phyloP scores from a whole-genome alignment of 305 asterid genomes.

The Fraxinus albicans region DNA sequence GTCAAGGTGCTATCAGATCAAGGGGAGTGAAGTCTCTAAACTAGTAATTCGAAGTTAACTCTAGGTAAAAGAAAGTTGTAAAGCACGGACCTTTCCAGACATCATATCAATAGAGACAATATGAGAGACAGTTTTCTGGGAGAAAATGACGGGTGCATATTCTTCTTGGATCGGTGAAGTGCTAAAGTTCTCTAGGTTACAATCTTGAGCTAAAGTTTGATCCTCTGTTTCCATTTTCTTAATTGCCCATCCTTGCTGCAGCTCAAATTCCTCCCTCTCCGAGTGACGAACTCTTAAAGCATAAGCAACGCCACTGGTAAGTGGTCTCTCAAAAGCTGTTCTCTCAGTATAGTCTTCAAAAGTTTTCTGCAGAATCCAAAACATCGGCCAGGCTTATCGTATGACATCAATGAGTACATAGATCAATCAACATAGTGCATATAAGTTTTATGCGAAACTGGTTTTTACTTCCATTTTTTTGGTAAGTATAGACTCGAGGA shows the following conservation, averaged over 20 bases:
- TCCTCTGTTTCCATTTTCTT: constrained; percentile 75
- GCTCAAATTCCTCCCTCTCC: constrained; percentile 56
- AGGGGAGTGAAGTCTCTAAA: constrained; percentile 6
- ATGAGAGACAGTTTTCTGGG: constrained; percentile 80
- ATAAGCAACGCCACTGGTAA: constrained; percentile 84
- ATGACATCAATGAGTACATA: background rate
- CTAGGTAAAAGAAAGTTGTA: background rate
- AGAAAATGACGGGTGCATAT: constrained; percentile 77
- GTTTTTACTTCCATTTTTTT: background rate
- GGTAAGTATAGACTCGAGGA: background rate
- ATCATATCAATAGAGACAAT: constrained; percentile 82
- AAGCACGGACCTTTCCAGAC: constrained; percentile 67
- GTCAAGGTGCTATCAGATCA: background rate
- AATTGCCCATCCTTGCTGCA: constrained; percentile 71
- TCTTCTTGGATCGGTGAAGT: constrained; percentile 73
- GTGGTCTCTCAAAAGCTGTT: constrained; percentile 82
- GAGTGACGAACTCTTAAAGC: constrained; percentile 70
- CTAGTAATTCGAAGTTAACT: background rate
- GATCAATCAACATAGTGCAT: background rate
- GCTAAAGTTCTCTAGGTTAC: constrained; percentile 58
- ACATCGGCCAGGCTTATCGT: constrained; percentile 15
- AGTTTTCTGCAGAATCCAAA: constrained; percentile 51
- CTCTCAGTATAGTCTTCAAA: constrained; percentile 79
- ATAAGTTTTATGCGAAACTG: background rate
- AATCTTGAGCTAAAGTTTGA: constrained; percentile 68